Evolutionary conservation across 1,284 basidiomycete genomes (phyloP).

Genomic region (Ganoderma meredithae): DNA sequence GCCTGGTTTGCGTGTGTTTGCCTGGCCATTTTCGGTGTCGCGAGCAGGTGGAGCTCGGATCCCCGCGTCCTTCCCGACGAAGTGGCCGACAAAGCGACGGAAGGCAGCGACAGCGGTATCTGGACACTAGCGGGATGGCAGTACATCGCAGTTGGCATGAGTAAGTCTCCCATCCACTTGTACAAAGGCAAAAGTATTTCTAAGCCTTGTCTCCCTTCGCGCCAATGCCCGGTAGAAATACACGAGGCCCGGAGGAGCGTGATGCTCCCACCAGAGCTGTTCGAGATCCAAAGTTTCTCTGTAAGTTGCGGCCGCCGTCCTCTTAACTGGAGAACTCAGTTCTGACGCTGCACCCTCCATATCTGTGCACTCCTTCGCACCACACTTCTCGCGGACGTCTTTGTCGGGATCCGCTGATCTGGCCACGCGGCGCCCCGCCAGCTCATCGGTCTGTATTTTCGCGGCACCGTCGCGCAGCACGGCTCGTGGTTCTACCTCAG

Average conservation of each 20-base stretch:
- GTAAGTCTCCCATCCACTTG: constrained; percentile 23
- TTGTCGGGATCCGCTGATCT: constrained; percentile 1
- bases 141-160: constrained; percentile 34
- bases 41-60: constrained; percentile 55
- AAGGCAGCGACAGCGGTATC: constrained; percentile 39
- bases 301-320: constrained; percentile 31
- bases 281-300: constrained; percentile 43
- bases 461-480: constrained; percentile 40
- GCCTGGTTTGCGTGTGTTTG: constrained; percentile 57
- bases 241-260: constrained; percentile 35
- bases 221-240: constrained; percentile 28
- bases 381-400: not conserved
- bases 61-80: constrained; percentile 51
- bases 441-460: constrained; percentile 43
- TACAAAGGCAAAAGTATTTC: not conserved
- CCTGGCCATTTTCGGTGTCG: constrained; percentile 58
- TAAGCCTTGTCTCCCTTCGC: not conserved
- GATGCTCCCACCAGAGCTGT: constrained; percentile 39
- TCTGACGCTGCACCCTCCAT: constrained; percentile 18
- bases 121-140: constrained; percentile 39
- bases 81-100: constrained; percentile 39
- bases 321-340: constrained; percentile 5
- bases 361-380: constrained; percentile 12
- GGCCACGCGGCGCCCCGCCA: constrained; percentile 31
- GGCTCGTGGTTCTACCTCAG: constrained; percentile 54